A percentile compares a stretch with the other conserved stretches of the same genome.
phyloP scores from a whole-genome alignment of 2,329 filamentous ascomycete genomes.

The Didymella lethalis region DNA sequence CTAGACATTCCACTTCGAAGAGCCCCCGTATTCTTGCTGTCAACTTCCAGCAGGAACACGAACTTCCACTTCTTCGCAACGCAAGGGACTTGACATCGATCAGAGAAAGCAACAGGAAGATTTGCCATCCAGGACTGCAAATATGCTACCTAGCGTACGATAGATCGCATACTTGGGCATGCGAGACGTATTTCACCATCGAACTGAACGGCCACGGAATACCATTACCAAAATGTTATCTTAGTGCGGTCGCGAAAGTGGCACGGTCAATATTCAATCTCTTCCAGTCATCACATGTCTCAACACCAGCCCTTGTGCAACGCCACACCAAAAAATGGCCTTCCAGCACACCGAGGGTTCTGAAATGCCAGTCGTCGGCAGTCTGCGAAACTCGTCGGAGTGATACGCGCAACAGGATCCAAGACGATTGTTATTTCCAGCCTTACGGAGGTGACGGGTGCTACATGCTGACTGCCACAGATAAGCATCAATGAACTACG shows the following conservation, averaged over 20 bases:
- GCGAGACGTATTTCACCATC: slow-evolving; percentile 4
- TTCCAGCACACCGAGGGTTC: neutral
- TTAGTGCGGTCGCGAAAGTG: slow-evolving; percentile 6
- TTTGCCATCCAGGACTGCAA: neutral
- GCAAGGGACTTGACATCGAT: neutral
- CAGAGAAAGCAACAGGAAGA: neutral
- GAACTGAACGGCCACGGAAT: slow-evolving; percentile 1
- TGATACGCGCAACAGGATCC: slow-evolving; percentile 2
- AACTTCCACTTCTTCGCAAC: neutral
- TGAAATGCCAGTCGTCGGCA: neutral
- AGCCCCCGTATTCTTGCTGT: neutral
- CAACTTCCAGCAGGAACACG: neutral
- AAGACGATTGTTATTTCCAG: slow-evolving; percentile 1
- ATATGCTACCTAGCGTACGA: too few relatives aligned
- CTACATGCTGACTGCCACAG: slow-evolving; percentile 12
- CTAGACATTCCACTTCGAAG: slow-evolving; percentile 3
- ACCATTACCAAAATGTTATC: slow-evolving; percentile 4
- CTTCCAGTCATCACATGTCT: slow-evolving; percentile 6
- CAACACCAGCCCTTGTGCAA: slow-evolving; percentile 2
- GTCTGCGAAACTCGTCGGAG: slow-evolving; percentile 5
- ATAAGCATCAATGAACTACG: slow-evolving; percentile 17
- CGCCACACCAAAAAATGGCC: neutral
- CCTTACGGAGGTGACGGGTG: neutral
- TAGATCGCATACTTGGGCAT: neutral
- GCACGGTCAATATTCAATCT: slow-evolving; percentile 9